These are phyloP conservation scores for Cyberlindnera petersonii DNA, from an alignment of 805 yeast species.

Conservation along the genomic window DNA sequence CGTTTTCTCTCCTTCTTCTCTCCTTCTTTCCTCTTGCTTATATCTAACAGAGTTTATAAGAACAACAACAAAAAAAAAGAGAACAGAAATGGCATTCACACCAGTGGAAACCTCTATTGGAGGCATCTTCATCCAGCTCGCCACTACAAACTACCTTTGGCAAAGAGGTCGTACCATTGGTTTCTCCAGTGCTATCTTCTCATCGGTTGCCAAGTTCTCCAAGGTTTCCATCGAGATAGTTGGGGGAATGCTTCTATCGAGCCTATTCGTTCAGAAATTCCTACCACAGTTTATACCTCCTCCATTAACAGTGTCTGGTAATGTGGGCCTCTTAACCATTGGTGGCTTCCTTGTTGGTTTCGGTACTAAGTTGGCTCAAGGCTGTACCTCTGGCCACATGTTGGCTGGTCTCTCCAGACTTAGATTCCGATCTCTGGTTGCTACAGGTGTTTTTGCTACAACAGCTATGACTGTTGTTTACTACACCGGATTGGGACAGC, in stretches of 20 bases:
- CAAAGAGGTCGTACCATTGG: slow-evolving; percentile 42
- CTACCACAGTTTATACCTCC: slow-evolving; percentile 32
- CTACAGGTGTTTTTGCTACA: slow-evolving; percentile 37
- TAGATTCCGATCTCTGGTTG: slow-evolving; percentile 41
- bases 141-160: slow-evolving; percentile 40
- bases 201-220: slow-evolving; percentile 28
- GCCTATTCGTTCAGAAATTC: slow-evolving; percentile 18
- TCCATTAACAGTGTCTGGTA: slow-evolving; percentile 6
- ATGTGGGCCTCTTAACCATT: slow-evolving; percentile 3
- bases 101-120: slow-evolving; percentile 43
- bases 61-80: background rate
- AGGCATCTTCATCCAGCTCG: slow-evolving; percentile 42
- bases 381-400: slow-evolving; percentile 58
- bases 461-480: slow-evolving; percentile 31
- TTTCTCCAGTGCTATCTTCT: slow-evolving; percentile 41
- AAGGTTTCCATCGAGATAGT: slow-evolving; percentile 30
- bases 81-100: slow-evolving; percentile 32
- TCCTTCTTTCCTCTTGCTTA: background rate
- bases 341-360: slow-evolving; percentile 44
- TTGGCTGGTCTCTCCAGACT: slow-evolving; percentile 45
- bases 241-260: slow-evolving; percentile 34
- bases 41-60: background rate
- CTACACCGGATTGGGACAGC: slow-evolving; percentile 3
- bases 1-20: no score
- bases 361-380: slow-evolving; percentile 45